phyloP scores from a whole-genome alignment of 2,329 filamentous ascomycete genomes.

The Meredithiella fracta region DNA sequence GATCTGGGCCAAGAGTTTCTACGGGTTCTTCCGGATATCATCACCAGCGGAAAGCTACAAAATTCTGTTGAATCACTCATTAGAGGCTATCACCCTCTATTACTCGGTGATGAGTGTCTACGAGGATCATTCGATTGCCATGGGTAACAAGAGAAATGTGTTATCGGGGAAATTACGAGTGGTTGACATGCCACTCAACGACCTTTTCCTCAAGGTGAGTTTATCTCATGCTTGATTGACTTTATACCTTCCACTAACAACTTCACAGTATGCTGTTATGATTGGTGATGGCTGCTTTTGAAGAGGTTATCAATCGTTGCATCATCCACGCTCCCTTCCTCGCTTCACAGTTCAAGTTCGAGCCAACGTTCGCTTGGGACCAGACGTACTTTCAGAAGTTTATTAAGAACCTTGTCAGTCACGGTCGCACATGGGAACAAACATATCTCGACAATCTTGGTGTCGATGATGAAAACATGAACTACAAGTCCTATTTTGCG shows the following conservation, averaged over 20 bases:
- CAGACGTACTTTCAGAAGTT: slow-evolving; percentile 33
- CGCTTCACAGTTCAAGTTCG: slow-evolving; percentile 33
- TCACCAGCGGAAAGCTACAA: slow-evolving; percentile 41
- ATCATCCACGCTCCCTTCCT: slow-evolving; percentile 35
- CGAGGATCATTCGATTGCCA: slow-evolving; percentile 22
- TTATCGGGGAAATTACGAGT: slow-evolving; percentile 18
- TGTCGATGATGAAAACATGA: slow-evolving; percentile 15
- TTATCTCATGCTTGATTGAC: not conserved
- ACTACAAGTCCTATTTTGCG: slow-evolving; percentile 3
- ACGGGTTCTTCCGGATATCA: slow-evolving; percentile 51
- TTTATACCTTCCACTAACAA: not conserved
- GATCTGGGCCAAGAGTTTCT: slow-evolving; percentile 48
- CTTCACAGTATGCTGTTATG: slow-evolving; percentile 31
- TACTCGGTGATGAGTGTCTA: slow-evolving; percentile 47
- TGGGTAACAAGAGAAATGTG: slow-evolving; percentile 19
- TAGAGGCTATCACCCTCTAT: slow-evolving; percentile 46
- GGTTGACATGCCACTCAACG: slow-evolving; percentile 20
- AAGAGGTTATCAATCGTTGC: slow-evolving; percentile 32
- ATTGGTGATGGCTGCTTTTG: slow-evolving; percentile 36
- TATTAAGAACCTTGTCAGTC: slow-evolving; percentile 21
- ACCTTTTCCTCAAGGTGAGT: slow-evolving; percentile 22
- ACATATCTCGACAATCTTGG: slow-evolving; percentile 17
- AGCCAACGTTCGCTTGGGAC: slow-evolving; percentile 26
- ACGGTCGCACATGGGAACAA: slow-evolving; percentile 7
- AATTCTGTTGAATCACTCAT: slow-evolving; percentile 40